Evolutionary conservation across 2,329 filamentous ascomycete genomes (phyloP), one percentile per base, ranked within the genome.

Genomic region (Pseudogymnoascus sp.): DNA sequence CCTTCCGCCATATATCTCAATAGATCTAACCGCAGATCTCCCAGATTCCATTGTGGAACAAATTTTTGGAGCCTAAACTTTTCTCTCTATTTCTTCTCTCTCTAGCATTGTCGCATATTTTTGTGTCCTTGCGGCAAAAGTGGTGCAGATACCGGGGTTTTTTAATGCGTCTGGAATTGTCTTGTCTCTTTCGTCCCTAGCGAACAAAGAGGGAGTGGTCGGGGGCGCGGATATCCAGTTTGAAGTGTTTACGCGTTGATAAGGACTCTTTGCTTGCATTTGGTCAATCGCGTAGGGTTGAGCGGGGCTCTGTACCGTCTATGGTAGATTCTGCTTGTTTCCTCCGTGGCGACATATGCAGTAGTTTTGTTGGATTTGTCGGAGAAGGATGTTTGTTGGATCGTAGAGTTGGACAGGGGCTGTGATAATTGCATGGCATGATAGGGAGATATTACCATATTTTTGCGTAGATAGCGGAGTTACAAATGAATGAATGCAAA

Each of bases 401-500:
- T 8, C 9, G 33, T 35, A 31, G 45, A 52, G 45, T 52, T 29
- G 4, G 42, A n/a, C 6, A 8, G 25, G 25, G 42, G 4, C 1
- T 10, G 45, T 52, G 45, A 29, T 52, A 52, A 52, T 52, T 52
- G 45, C 45, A 52, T 52, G 45, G 13, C 45, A 29, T 52, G 45
- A 29, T 48, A 29, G 25, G 39, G 25, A 29, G 42, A 48, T 31
- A 31, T 10, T 27, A 31, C 25, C 45, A 27, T 45, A 48, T 6
- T 48, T 29, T 48, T 18, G 42, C 45, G 45, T 52, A 52, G 45
- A 52, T 52, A 52, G 45, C 25, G 45, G 25, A 31, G 9, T 52
- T 52, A 52, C 18, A 7, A 9, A 52, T 52, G 45, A 52, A 52
- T 52, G 45, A 52, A 52, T 52, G 45, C 45, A 52, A 29, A 27